phyloP scores from a whole-genome alignment of 139 green algal species.

The Chlorella sp. region DNA sequence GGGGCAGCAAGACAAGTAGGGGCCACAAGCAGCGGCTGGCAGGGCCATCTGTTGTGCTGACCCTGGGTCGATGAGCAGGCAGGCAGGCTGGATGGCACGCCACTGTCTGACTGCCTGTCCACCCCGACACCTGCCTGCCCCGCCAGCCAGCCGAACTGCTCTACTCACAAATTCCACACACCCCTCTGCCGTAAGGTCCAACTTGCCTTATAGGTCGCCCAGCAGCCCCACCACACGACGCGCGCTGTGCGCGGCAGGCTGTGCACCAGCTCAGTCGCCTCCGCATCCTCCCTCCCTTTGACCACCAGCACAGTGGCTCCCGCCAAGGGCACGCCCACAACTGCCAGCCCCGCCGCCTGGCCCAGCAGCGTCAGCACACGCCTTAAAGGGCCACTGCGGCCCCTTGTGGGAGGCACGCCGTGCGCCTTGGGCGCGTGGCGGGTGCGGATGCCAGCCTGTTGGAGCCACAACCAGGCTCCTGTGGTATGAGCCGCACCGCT shows the following conservation, averaged over 20 bases:
- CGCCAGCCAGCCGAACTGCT: too few relatives aligned
- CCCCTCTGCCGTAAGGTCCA: too few relatives aligned
- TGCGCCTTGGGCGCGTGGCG: background rate
- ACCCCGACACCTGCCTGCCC: too few relatives aligned
- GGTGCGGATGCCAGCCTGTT: background rate
- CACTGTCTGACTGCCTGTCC: too few relatives aligned
- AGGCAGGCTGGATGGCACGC: too few relatives aligned
- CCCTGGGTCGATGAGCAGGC: too few relatives aligned
- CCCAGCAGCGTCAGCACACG: background rate
- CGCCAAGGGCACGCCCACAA: slow-evolving; percentile 11
- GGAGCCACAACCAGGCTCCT: background rate
- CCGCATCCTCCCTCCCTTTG: slow-evolving; percentile 34
- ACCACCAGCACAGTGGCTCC: slow-evolving; percentile 31
- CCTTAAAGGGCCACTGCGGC: background rate
- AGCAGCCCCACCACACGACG: slow-evolving; percentile 36
- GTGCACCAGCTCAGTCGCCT: slow-evolving; percentile 22
- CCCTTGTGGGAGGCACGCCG: too few relatives aligned
- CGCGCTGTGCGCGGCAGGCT: slow-evolving; percentile 35
- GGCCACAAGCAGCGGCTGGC: background rate
- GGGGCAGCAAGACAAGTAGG: background rate
- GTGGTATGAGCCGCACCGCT: too few relatives aligned
- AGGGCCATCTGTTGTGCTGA: too few relatives aligned
- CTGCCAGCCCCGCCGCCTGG: slow-evolving; percentile 2
- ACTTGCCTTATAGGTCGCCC: slow-evolving; percentile 38
- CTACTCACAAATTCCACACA: too few relatives aligned